Base-by-base conservation (phyloP, 306 rosid species). In the Vachellia pachyceras region DNA sequence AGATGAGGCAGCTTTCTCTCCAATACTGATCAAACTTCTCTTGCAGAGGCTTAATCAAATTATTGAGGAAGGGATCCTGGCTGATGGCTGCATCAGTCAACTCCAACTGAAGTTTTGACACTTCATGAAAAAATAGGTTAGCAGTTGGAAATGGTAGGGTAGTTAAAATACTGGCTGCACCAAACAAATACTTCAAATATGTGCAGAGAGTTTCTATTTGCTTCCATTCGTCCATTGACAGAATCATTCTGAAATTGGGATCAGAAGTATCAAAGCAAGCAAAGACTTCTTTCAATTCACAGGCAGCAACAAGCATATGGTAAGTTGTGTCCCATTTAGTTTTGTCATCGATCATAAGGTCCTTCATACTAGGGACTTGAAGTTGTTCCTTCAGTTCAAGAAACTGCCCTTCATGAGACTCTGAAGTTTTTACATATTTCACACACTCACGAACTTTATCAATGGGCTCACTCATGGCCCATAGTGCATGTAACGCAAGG, bases 281-380 rank as follows among this genome's bases (percentile, higher is more conserved):
- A 87, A 95, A 95, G 50, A 95, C 94, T 89, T 95, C 97, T 84
- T 88, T 89, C 22, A 91, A 71, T 82, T 93, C 96, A 80, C 92
- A 89, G 69, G 97, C 92, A 50, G 96, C 88, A 61, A 85, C 89
- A 82, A 95, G 87, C 99, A 95, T 95, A 79, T 78, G 89, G 84
- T 87, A 93, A 9, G 98, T 93, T 23, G 97, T 89, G 84, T 95
- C 90, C 99, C 99, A 95, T 76, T 77, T 95, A 79, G 87, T 86
- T 50, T 65, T 84, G 65, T 93, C 89, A 77, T 95, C 99, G 8
- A 90, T 80, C 67, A 81, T 76, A 68, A 95, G 93, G 45, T 86
- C 86, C 86, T 73, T 88, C 44, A 29, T 47, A 87, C 94, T 85
- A 18, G 94, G 92, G 75, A 91, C 97, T 82, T 86, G 93, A 80